Base-by-base conservation (phyloP, 371 early-diverging fungal species). In the Coemansia sp. region DNA sequence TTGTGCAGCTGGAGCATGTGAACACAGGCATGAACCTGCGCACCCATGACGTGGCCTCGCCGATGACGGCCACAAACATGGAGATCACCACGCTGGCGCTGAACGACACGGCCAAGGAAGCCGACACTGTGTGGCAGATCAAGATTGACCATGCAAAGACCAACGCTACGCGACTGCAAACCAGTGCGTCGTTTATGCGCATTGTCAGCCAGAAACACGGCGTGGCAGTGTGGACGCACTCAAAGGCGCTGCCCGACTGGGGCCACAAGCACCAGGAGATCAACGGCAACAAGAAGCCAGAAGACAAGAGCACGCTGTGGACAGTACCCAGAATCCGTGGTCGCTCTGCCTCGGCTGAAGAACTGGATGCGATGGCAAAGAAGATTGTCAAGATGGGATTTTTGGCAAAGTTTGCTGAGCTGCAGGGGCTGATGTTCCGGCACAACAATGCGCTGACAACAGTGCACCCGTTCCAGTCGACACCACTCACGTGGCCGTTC, bases 41-140 rank as follows among this genome's bases (percentile, higher is more conserved):
- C 60, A 95, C 98, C 1, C 98, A 98, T 78, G 99, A 98, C 75
- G 99, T 98, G 18, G 99, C 99, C 4, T 94, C 94, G 16, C 97
- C 98, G n/a, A 77, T 93, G 62, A 93, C 93, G 78, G 79, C 92
- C 9, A 98, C 99, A n/a, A 93, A 98, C 69, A 93, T 94, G 85
- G 99, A 98, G 81, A 82, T 98, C 52, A 97, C 98, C 0, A 93
- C 95, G 1, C 83, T 91, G 2, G 71, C 84, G 30, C 82, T 82
- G 59, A 85, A 88, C 54, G 91, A 88, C 62, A 93, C 88, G 3
- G 64, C 54, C 12, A 33, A 20, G 3, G 56, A 26, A 21, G 72
- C 66, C 12, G 84, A 77, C 65, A 68, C 83, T 0, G 30, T 82
- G 37, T 82, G 81, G 78, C 66, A 71, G 44, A 20, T 82, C 40